phyloP scores from a whole-genome alignment of 352 stramenopile species.

The Phytophthora ramorum region DNA sequence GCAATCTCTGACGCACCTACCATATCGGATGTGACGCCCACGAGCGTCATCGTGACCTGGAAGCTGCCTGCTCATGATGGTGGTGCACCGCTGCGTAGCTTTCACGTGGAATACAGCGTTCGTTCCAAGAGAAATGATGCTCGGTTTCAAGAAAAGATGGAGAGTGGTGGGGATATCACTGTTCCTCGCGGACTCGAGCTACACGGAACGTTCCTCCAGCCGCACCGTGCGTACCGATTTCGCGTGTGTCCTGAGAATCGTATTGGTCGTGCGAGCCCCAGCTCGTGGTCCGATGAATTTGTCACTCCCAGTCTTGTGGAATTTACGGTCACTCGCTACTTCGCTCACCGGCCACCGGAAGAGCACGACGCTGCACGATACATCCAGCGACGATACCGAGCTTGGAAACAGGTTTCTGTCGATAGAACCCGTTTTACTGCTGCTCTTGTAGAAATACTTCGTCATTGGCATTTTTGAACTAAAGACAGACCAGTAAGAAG shows the following conservation, averaged over 20 bases:
- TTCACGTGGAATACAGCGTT: slow-evolving; percentile 65
- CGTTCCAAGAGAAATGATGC: slow-evolving; percentile 11
- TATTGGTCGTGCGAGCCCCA: slow-evolving; percentile 46
- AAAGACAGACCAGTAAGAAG: not conserved
- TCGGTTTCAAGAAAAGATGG: slow-evolving; percentile 28
- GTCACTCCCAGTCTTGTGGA: slow-evolving; percentile 71
- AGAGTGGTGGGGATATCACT: slow-evolving; percentile 48
- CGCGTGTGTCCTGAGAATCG: slow-evolving; percentile 59
- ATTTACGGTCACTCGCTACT: slow-evolving; percentile 69
- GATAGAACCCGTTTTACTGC: slow-evolving; percentile 15
- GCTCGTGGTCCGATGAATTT: slow-evolving; percentile 40
- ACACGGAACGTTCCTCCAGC: slow-evolving; percentile 55
- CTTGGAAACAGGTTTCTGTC: slow-evolving; percentile 29
- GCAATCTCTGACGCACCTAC: slow-evolving; percentile 35
- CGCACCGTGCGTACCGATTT: slow-evolving; percentile 63
- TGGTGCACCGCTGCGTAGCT: slow-evolving; percentile 46
- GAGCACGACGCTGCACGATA: slow-evolving; percentile 61
- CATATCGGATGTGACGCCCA: slow-evolving; percentile 54
- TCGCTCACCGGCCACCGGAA: slow-evolving; percentile 42
- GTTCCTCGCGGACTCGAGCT: slow-evolving; percentile 45
- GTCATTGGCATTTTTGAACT: slow-evolving; percentile 41
- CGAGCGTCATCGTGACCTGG: slow-evolving; percentile 51
- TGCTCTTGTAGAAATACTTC: slow-evolving; percentile 25
- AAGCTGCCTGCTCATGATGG: slow-evolving; percentile 54
- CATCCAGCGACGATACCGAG: slow-evolving; percentile 49